Percentiles rank a stretch among this genome's conserved stretches.
Conservation (phyloP, 1,139 yeast genomes). For the Scheffersomyces insectosa region DNA sequence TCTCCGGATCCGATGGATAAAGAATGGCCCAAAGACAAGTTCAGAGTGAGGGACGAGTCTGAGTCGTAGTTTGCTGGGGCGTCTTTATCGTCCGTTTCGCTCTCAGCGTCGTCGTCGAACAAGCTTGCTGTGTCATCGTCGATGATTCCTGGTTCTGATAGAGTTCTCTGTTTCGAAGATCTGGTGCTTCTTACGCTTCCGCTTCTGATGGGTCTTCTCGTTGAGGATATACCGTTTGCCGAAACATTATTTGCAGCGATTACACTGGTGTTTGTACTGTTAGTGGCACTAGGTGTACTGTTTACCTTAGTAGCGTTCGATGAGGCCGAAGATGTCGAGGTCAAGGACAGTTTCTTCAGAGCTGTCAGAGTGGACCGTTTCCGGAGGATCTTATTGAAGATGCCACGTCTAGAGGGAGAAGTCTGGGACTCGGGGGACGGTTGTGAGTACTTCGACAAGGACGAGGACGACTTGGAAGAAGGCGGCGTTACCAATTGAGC, state of each 20-base stretch:
- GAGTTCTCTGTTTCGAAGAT: slow-evolving; percentile 4
- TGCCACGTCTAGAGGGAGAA: slow-evolving; percentile 10
- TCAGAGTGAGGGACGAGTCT: slow-evolving; percentile 4
- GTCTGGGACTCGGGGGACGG: slow-evolving; percentile 1
- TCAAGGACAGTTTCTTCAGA: slow-evolving; percentile 1
- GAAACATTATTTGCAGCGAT: too few species aligned
- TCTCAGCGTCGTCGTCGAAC: slow-evolving; percentile 12
- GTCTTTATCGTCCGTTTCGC: slow-evolving; percentile 7
- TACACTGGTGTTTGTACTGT: too few species aligned
- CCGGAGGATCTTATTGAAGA: slow-evolving; percentile 17
- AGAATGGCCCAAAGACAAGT: neutral
- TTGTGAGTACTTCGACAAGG: slow-evolving; percentile 1
- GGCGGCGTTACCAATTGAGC: slow-evolving; percentile 7
- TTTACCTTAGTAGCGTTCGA: too few species aligned
- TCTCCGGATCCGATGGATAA: neutral
- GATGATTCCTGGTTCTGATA: slow-evolving; percentile 6
- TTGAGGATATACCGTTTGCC: too few species aligned
- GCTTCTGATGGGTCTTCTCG: slow-evolving; percentile 2
- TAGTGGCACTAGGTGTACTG: too few species aligned
- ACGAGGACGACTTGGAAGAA: slow-evolving; percentile 9
- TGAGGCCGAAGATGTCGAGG: neutral
- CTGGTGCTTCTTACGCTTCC: slow-evolving; percentile 3
- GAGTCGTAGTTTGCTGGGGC: neutral
- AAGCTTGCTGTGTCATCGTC: slow-evolving; percentile 13
- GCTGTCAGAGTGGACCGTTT: slow-evolving; percentile 7